Evolutionary conservation across 345 rosid species (phyloP), one percentile per base, ranked within the genome.

Genomic region (Heritiera fomes): DNA sequence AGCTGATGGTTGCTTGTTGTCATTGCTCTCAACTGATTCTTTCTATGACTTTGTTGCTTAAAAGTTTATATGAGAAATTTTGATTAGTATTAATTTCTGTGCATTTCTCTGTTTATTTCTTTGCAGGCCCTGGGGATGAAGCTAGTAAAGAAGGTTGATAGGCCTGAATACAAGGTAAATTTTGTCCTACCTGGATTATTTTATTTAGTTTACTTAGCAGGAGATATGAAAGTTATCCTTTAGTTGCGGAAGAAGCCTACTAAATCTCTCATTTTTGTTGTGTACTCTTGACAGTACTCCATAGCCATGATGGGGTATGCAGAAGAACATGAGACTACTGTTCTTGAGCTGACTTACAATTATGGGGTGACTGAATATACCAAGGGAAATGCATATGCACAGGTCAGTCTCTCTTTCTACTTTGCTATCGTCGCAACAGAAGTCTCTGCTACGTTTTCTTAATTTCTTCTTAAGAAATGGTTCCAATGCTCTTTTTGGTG

Each of bases 341-440:
- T 92, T 75, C 82, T 96, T 83, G 98, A 96, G 82, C 79, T 96
- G 82, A 92, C 97, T 53, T 92, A 88, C 75, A 94, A 92, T 71
- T 89, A 92, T 84, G 98, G 81, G 5, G 99, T 94, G 79, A 87
- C 93, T 65, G 98, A 94, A 81, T 96, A 96, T 84, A 89, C 95
- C 71, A 96, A 94, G 86, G 98, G 98, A 46, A 88, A 91, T 82
- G 99, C 95, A 40, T 96, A 96, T 83, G 98, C 91, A 47, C 98
- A 94, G 93, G 99, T 92, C 7, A 45, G 74, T 49, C 7, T 60
- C 52, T 69, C n/a, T 75, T 75, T 77, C 66, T 74, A 60, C 30
- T 30, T 77, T 45, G n/a, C 30, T 43, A 58, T 30, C 59, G 15
- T 34, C 13, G 45, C 40, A 2, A 38, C 59, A 49, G 43, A 34